A percentile compares a stretch with the other conserved stretches of the same genome.
phyloP scores from a whole-genome alignment of 768 basidiomycete genomes.

The Pleurotus ostreatus region DNA sequence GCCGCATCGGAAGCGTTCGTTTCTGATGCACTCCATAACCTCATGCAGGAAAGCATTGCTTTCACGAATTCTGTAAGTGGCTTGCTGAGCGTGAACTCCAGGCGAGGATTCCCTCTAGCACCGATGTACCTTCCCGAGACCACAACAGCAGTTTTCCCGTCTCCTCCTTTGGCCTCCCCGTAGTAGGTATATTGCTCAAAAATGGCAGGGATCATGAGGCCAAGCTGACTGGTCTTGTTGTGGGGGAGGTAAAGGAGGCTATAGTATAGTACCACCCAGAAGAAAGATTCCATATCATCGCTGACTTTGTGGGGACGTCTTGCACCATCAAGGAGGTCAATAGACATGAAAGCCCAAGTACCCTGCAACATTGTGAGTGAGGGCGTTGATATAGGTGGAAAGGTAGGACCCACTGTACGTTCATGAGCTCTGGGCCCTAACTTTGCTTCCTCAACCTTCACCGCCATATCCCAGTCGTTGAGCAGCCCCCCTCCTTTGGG shows the following conservation, averaged over 20 bases:
- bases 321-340: not conserved
- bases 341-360: constrained; percentile 15
- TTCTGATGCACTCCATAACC: too few relatives aligned
- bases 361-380: constrained; percentile 7
- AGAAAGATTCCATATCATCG: constrained; percentile 15
- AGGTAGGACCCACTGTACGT: constrained; percentile 2
- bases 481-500: not conserved
- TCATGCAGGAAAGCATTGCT: too few relatives aligned
- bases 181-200: not conserved
- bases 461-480: constrained; percentile 10
- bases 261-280: constrained; percentile 17
- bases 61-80: too few relatives aligned
- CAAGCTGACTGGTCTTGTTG: not conserved
- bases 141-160: too few relatives aligned
- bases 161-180: too few relatives aligned
- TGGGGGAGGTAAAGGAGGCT: constrained; percentile 12
- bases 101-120: too few relatives aligned
- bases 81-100: too few relatives aligned
- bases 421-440: not conserved
- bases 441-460: not conserved
- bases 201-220: not conserved
- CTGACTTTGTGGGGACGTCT: constrained; percentile 9
- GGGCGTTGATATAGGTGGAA: too few relatives aligned
- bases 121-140: not conserved
- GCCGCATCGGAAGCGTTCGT: too few relatives aligned